Evolutionary conservation across 2,329 filamentous ascomycete species (phyloP).

Genomic region (Chrysosporium queenslandicum): DNA sequence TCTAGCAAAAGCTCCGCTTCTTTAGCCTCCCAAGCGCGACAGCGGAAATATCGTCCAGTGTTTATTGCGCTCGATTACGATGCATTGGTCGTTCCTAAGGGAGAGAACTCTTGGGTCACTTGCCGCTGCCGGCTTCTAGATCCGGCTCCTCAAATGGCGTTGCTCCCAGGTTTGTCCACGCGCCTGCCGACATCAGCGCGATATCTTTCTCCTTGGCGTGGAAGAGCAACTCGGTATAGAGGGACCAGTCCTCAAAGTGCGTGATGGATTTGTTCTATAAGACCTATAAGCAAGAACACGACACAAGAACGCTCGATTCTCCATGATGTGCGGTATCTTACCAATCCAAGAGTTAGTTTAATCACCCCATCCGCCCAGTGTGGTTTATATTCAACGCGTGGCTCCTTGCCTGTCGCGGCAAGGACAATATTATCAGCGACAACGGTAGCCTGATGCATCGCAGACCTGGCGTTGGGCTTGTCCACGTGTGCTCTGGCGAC

Average conservation of each 20-base stretch:
- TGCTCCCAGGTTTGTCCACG: constrained; percentile 38
- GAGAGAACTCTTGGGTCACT: neutral
- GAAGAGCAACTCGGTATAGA: constrained; percentile 37
- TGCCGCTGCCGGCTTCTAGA: neutral
- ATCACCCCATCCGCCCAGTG: constrained; percentile 43
- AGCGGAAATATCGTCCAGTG: too few species aligned
- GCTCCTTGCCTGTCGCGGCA: constrained; percentile 34
- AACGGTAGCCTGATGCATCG: constrained; percentile 44
- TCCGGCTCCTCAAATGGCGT: constrained; percentile 33
- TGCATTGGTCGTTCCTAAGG: neutral
- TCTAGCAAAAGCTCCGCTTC: too few species aligned
- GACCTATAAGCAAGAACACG: constrained; percentile 17
- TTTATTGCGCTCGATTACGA: neutral
- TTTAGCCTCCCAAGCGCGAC: too few species aligned
- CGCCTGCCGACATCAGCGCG: constrained; percentile 37
- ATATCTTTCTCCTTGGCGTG: constrained; percentile 34
- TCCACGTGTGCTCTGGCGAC: constrained; percentile 45
- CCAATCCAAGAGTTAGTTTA: constrained; percentile 46
- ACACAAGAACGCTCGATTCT: neutral
- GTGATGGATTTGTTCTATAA: constrained; percentile 39
- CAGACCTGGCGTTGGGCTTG: constrained; percentile 46
- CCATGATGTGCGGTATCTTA: constrained; percentile 25
- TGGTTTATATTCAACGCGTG: constrained; percentile 35
- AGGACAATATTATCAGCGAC: constrained; percentile 48
- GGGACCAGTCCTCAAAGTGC: constrained; percentile 35